Evolutionary conservation across 805 yeast species (phyloP), one percentile per base, ranked within the genome.

Genomic region (Sugiyamaella chiloensis): DNA sequence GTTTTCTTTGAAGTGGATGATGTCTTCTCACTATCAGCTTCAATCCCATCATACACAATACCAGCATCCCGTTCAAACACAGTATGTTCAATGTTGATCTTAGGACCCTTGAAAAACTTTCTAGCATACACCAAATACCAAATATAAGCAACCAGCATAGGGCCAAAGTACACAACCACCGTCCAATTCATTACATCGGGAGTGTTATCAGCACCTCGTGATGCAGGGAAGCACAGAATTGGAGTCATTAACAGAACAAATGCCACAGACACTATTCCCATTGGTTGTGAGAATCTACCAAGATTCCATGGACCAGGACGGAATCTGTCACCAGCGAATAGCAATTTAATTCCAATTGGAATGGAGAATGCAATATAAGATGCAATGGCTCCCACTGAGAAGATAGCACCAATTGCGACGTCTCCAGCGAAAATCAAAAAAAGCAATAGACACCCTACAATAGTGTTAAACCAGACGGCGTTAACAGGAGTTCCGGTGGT

Each of bases 381-480:
- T 11, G 84, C 77, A 58, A 82, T 81, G 39, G 86, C 87, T 26
- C 86, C 85, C 41, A 83, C 85, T 1, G 86, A 80, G 67, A 83
- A 83, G 51, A 81, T 80, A 36, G 88, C 88, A 24, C 76, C 81
- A 54, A 82, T 79, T 42, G 87, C 84, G 17, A 75, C 71, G 50
- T 78, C 80, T 32, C 85, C 85, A 27, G 82, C 82, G 63, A 82
- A 79, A 61, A 81, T 73, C 51, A 80, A 71, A 47, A 78, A 70
- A 52, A 80, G 67, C 19, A 80, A 66, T 20, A 79, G 70, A 58
- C 78, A 77, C 27, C 84, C 84, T 42, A 81, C 54, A 26, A 73
- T 53, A 58, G 73, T 70, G 65, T 81, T 79, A 55, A 77, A 62
- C 78, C 83, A 74, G 21, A 66, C 64, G 0, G 87, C 85, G 59